phyloP scores from a whole-genome alignment of 1,284 basidiomycete genomes.

The Boletus semigastroideus region DNA sequence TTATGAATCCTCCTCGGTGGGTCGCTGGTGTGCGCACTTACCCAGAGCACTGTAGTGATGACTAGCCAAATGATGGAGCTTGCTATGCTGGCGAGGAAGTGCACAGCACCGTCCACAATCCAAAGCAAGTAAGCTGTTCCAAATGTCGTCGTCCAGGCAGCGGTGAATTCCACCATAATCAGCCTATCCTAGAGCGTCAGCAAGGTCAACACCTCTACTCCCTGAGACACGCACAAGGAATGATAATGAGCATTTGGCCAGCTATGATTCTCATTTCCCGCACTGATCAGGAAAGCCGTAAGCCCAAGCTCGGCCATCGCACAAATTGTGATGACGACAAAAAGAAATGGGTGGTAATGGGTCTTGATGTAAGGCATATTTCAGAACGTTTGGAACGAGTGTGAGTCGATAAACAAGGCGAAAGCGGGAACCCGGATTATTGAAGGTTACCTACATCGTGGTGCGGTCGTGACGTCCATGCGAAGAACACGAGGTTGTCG shows the following conservation, averaged over 20 bases:
- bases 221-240: constrained; percentile 51
- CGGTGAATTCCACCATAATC: constrained; percentile 65
- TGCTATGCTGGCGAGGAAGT: constrained; percentile 68
- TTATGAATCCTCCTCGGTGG: not conserved
- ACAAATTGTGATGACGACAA: constrained; percentile 63
- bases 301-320: constrained; percentile 71
- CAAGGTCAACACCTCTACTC: not conserved
- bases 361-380: constrained; percentile 46
- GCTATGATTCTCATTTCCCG: constrained; percentile 56
- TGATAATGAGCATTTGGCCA: constrained; percentile 66
- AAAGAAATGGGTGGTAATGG: constrained; percentile 68
- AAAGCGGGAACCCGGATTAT: constrained; percentile 12
- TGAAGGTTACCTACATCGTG: constrained; percentile 25
- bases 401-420: constrained; percentile 12
- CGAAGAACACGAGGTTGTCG: constrained; percentile 33
- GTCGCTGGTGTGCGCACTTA: constrained; percentile 24
- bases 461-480: constrained; percentile 30
- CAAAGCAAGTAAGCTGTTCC: constrained; percentile 66
- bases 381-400: constrained; percentile 7
- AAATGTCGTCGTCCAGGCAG: constrained; percentile 71
- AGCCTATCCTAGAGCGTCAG: constrained; percentile 38
- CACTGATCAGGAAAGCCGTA: constrained; percentile 65
- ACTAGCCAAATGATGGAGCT: constrained; percentile 75
- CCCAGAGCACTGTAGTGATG: constrained; percentile 65
- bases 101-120: constrained; percentile 62